Evolutionary conservation across 495 filamentous ascomycete genomes (phyloP), one percentile per base, ranked within the genome.

Genomic region (Bathelium albidoporum): DNA sequence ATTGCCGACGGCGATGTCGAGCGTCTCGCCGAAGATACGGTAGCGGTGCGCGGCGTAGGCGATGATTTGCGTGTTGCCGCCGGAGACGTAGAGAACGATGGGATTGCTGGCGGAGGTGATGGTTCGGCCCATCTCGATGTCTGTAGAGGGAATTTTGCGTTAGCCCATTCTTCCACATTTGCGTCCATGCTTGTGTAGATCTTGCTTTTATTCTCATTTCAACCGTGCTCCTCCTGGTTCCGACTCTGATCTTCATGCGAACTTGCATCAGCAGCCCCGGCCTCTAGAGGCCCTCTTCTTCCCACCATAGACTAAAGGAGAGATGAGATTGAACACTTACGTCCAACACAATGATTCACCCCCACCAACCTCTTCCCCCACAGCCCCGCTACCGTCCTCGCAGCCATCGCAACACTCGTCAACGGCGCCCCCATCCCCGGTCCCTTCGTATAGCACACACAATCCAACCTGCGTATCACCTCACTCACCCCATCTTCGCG

Each of bases 31-130:
- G 75, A 98, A 98, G 72, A 98, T 97, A 24, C 94, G 87, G 77
- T 98, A 98, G 62, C 91, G 82, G 72, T 91, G 90, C 58, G 89
- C 85, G 55, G 90, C 89, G 79, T 97, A 98, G 32, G 94, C 94
- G 68, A 98, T 97, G 9, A 97, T 93, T 75, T 97, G 95, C 34
- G 93, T 96, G 79, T 98, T 98, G 61, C 94, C 94, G 62, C 94
- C 94, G 20, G 87, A 91, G 36, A 98, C 94, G 77, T 98, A 98
- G 49, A 98, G 79, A 31, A 98, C 94, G 29, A 97, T 89, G 1
- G 94, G 94, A 75, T 97, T 91, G n/a, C 79, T 71, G 16, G 95
- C 90, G 61, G 89, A 89, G 22, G 94, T 98, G 72, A 98, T 96
- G 59, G 89, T 82, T 41, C 94, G 83, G 29, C 94, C 94, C 94